Evolutionary conservation across 176 grass and related monocot species (phyloP), one percentile per base, ranked within the genome.

Genomic region (Eleusine coracana): DNA sequence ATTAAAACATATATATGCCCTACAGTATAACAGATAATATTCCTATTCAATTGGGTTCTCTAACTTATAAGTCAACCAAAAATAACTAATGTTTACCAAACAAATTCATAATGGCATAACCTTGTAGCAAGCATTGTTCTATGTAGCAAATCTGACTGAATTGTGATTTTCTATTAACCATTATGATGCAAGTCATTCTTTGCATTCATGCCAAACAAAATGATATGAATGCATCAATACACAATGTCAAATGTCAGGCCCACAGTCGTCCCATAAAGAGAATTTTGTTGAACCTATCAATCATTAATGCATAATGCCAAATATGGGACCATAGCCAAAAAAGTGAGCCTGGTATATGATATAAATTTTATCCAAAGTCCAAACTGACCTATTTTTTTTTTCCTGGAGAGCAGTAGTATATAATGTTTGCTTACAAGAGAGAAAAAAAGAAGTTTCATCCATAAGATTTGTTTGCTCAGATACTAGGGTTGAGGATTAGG

Each of bases 251-350:
- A 78, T 39, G 44, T 72, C 34, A 65, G 25, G 74, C 38, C 80
- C 45, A 7, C 25, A 65, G 7, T 5, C 60, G 13, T 1, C 39
- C 58, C 17, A 75, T 81, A 87, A 69, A 31, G 46, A 74, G 55
- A 82, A 71, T 65, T 63, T 71, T 51, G 16, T 31, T 34, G n/a
- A 78, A 78, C 54, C 13, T 70, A 77, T 34, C 31, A 71, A 71
- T 82, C 44, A 77, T 71, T 40, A 21, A 77, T 31, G 73, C n/a
- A 54, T 61, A 44, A 10, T 82, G 73, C 44, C 56, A 69, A 82
- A 70, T 61, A 45, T 62, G 64, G 78, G 71, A 82, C 66, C 41
- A 4, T 27, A 9, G 1, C 20, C 10, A 25, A 34, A 69, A 73
- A 86, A 42, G 52, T 54, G 15, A 72, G 61, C 56, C n/a, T 73